phyloP scores from a whole-genome alignment of 495 filamentous ascomycete species.

The Daldinia caldariorum region DNA sequence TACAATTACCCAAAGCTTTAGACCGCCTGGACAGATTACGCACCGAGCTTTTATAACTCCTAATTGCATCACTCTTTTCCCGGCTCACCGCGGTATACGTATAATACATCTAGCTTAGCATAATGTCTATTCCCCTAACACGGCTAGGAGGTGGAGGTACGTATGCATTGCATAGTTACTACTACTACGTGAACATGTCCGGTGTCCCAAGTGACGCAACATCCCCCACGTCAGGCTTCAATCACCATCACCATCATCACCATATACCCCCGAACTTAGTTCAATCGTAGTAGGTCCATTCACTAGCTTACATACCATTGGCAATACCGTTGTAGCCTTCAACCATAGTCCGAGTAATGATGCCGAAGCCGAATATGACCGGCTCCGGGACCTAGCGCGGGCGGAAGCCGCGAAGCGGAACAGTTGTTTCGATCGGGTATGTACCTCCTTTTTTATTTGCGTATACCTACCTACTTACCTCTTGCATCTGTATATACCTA shows the following conservation, averaged over 20 bases:
- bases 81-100: conserved; percentile 5
- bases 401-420: conserved; percentile 78
- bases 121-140: conserved; percentile 71
- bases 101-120: conserved; percentile 34
- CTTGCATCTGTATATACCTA: conserved; percentile 6
- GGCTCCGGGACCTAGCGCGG: conserved; percentile 82
- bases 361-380: conserved; percentile 90
- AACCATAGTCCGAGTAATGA: conserved; percentile 73
- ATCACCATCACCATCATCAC: neutral
- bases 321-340: conserved; percentile 69
- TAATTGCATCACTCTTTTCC: neutral
- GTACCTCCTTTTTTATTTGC: neutral
- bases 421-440: conserved; percentile 76
- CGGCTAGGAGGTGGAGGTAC: conserved; percentile 69
- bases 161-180: conserved; percentile 37
- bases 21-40: neutral
- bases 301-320: conserved; percentile 15
- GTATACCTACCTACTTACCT: neutral
- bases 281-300: neutral
- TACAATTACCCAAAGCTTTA: conserved; percentile 12
- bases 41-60: neutral
- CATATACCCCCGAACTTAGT: conserved; percentile 1
- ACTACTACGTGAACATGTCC: conserved; percentile 17
- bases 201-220: conserved; percentile 24
- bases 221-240: conserved; percentile 12